Percentiles rank a stretch among this genome's conserved stretches.
Evolutionary conservation across 176 grass and related monocot genomes (phyloP).

Genomic region (Leersia perrieri): DNA sequence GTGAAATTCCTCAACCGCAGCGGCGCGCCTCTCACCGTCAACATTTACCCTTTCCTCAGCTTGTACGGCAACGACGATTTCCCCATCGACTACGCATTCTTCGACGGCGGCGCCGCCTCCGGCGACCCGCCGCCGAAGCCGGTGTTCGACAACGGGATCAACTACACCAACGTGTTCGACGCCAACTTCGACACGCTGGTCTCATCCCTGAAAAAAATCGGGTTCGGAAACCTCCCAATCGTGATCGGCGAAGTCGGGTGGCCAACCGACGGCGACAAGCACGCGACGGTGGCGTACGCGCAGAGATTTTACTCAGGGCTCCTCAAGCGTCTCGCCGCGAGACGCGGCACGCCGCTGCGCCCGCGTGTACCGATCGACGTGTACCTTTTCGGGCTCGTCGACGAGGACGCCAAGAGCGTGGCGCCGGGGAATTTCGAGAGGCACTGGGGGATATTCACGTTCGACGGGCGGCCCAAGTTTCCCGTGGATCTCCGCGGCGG

Average conservation of each 20-base stretch:
- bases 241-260: constrained; percentile 75
- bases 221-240: constrained; percentile 47
- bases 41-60: constrained; percentile 80
- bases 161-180: constrained; percentile 62
- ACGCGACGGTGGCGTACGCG: constrained; percentile 45
- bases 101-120: constrained; percentile 31
- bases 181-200: constrained; percentile 61
- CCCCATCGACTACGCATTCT: constrained; percentile 78
- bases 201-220: constrained; percentile 33
- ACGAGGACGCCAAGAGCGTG: constrained; percentile 67
- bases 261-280: constrained; percentile 68
- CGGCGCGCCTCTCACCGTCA: constrained; percentile 63
- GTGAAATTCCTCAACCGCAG: constrained; percentile 43
- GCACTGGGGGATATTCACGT: constrained; percentile 76
- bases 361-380: constrained; percentile 36
- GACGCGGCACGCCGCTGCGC: constrained; percentile 57
- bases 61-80: constrained; percentile 59
- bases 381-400: constrained; percentile 63
- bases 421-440: constrained; percentile 68
- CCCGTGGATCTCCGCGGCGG: constrained; percentile 43
- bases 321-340: constrained; percentile 38
- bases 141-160: constrained; percentile 47
- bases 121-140: background rate
- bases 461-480: constrained; percentile 63
- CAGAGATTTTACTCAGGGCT: constrained; percentile 67